Conservation (phyloP, 1,139 yeast species). For the Sugiyamaella xylanicola region DNA sequence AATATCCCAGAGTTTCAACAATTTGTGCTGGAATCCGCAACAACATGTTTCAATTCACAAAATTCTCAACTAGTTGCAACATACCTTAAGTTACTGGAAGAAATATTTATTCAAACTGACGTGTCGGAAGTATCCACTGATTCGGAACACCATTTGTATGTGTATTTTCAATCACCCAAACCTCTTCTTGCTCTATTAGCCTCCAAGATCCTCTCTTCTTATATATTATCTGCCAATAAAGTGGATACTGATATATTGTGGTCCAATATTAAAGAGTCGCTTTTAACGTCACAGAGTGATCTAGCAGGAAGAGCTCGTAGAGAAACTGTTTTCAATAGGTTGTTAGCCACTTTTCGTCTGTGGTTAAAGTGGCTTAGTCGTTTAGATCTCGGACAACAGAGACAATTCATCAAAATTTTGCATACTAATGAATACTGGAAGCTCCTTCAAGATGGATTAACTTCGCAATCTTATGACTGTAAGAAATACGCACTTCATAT, state of each 20-base stretch:
- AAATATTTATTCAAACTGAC: conserved; percentile 9
- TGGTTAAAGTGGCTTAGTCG: conserved; percentile 35
- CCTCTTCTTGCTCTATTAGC: conserved; percentile 5
- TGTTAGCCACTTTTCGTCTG: conserved; percentile 25
- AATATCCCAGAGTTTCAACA: conserved; percentile 2
- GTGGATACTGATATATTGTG: background rate
- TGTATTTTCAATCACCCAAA: background rate
- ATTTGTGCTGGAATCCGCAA: background rate
- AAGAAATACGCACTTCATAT: conserved; percentile 73
- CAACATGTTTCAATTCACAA: background rate
- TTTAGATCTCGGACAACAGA: conserved; percentile 25
- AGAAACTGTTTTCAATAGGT: conserved; percentile 18
- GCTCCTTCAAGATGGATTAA: conserved; percentile 58
- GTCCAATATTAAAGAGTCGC: conserved; percentile 3
- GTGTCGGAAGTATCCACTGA: background rate
- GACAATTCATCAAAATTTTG: conserved; percentile 44
- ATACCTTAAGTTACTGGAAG: conserved; percentile 8
- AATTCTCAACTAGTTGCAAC: background rate
- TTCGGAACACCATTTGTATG: background rate
- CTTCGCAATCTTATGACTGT: conserved; percentile 63
- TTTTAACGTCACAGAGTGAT: background rate
- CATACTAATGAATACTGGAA: conserved; percentile 57
- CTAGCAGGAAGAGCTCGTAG: conserved; percentile 17
- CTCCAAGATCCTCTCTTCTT: conserved; percentile 6
- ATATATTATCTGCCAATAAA: background rate